Base-by-base conservation (phyloP, 2,329 filamentous ascomycete species). In the Aspergillus novofumigatus region DNA sequence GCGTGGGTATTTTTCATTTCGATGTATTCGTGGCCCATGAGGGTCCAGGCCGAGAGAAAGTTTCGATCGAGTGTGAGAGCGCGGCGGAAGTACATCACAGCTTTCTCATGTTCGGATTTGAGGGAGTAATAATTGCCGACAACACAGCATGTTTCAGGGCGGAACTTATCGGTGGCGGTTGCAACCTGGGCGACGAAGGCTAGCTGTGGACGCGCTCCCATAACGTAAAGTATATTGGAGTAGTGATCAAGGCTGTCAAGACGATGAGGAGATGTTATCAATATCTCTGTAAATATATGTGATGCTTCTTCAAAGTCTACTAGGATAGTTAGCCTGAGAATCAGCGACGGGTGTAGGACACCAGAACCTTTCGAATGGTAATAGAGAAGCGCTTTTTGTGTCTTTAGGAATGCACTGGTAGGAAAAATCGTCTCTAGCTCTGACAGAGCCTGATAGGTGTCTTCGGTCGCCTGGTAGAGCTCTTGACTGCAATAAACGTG, bases 1-100 rank as follows among this genome's bases (percentile, higher is more conserved):
- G 94, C 93, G 69, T 99, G 94, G 0, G 93, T 97, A 71, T 99
- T 99, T 70, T 97, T 99, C 75, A 99, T 86, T 74, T 99, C 94
- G 54, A 97, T 92, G 66, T 97, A 99, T 73, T 99, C 94, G 73
- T 99, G 94, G 1, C 94, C 94, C 93, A 99, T 97, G 1, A 99
- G 81, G 0, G 94, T 99, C 94, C 94, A 99, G 1, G 94, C 94
- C 0, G 92, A 95, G 17, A 97, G 82, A 71, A 94, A 99, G 26
- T 87, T 88, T 9, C 93, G 87, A 70, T 99, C 94, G 0, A 99
- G 81, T 0, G 91, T 95, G 21, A 99, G 77, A 0, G 94, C 94
- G 23, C 94, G 88, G 3, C 94, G 89, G 78, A 99, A 99, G 75
- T 97, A 97, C 77, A 97, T 92, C 53, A 99, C 92, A 0, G 94